Evolutionary conservation across 2,329 filamentous ascomycete genomes (phyloP).

Genomic region (Aspergillus sp.): DNA sequence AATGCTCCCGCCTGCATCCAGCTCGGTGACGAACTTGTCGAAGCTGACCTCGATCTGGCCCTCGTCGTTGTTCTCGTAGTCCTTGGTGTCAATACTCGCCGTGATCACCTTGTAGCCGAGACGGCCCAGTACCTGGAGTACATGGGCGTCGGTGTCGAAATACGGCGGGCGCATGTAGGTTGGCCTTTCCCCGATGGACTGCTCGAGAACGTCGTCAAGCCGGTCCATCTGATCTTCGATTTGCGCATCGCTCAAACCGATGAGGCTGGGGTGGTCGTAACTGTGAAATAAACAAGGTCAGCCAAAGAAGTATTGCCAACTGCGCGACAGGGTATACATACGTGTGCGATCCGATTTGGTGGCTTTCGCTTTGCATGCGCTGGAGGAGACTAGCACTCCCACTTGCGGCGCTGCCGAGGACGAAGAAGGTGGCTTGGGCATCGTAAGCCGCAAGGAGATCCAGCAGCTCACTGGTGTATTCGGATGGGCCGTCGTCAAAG

Average conservation of each 20-base stretch:
- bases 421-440: constrained; percentile 65
- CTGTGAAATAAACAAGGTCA: constrained; percentile 16
- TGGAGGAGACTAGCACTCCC: constrained; percentile 26
- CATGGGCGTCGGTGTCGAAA: constrained; percentile 32
- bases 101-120: constrained; percentile 48
- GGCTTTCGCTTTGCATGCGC: constrained; percentile 37
- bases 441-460: constrained; percentile 57
- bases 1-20: constrained; percentile 33
- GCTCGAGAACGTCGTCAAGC: constrained; percentile 40
- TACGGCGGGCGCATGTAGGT: constrained; percentile 52
- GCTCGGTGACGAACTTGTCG: constrained; percentile 29
- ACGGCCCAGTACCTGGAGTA: constrained; percentile 34
- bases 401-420: constrained; percentile 44
- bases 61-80: constrained; percentile 36
- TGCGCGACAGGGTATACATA: constrained; percentile 15
- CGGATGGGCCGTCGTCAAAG: constrained; percentile 64
- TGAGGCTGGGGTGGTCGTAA: constrained; percentile 42
- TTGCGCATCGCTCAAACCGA: constrained; percentile 28
- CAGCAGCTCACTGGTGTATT: constrained; percentile 58
- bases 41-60: constrained; percentile 26
- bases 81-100: constrained; percentile 44
- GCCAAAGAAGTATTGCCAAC: background rate
- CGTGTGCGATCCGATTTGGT: constrained; percentile 51
- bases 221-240: constrained; percentile 41
- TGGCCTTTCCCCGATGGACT: constrained; percentile 44